phyloP scores from a whole-genome alignment of 345 rosid genomes.

The Brassica nigra region DNA sequence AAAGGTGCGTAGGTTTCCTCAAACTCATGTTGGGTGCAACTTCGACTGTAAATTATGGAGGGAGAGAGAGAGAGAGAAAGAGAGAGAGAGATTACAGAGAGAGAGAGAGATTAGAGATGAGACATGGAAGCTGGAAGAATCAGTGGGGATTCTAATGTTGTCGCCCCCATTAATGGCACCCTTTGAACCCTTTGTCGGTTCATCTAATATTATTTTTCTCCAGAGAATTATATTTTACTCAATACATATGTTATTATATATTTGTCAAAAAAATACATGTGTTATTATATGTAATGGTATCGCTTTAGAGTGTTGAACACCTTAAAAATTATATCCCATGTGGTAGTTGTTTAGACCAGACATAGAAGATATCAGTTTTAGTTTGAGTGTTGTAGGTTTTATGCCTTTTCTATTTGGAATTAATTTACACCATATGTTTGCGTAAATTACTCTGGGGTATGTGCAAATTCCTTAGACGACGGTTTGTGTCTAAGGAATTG shows the following conservation, averaged over 20 bases:
- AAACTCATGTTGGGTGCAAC: conserved; percentile 41
- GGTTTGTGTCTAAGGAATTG: too few species aligned
- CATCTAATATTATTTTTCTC: conserved; percentile 36
- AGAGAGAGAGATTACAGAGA: conserved; percentile 35
- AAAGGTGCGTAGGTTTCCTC: conserved; percentile 50
- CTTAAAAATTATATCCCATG: conserved; percentile 38
- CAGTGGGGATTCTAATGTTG: conserved; percentile 75
- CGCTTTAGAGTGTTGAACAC: conserved; percentile 28
- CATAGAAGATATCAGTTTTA: conserved; percentile 16
- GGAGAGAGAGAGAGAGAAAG: conserved; percentile 21
- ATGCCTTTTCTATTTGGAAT: background rate
- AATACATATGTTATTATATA: background rate
- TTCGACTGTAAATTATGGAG: conserved; percentile 39
- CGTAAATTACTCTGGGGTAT: background rate
- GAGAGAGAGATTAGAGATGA: conserved; percentile 40
- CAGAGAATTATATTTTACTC: conserved; percentile 24
- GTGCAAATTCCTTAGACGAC: background rate
- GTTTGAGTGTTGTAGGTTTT: conserved; percentile 3
- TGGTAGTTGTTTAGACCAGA: conserved; percentile 32
- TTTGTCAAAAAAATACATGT: background rate
- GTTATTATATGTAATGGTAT: conserved; percentile 25
- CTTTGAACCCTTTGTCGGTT: conserved; percentile 77
- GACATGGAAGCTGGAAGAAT: conserved; percentile 60
- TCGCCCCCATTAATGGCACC: conserved; percentile 86
- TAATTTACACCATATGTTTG: conserved; percentile 3